These are phyloP conservation scores for Linnemannia zychae DNA, from an alignment of 192 early-diverging fungal genomes.

Conservation along the genomic window DNA sequence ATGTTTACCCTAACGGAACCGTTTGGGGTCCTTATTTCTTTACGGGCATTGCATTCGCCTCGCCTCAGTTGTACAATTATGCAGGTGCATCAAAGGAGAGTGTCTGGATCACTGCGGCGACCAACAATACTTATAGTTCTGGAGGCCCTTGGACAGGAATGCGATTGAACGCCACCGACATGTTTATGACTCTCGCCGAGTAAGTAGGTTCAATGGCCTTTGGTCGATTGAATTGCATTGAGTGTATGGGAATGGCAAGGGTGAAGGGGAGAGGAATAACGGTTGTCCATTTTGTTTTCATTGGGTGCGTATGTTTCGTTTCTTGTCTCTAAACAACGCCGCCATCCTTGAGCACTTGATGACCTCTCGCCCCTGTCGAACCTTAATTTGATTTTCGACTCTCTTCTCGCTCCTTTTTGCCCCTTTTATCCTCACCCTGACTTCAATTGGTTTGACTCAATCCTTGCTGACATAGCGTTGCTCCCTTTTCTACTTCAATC, in stretches of 20 bases:
- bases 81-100: conserved; percentile 26
- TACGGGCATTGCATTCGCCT: conserved; percentile 9
- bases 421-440: neutral
- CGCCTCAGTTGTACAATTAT: conserved; percentile 19
- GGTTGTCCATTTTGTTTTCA: neutral
- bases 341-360: neutral
- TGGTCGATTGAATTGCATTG: neutral
- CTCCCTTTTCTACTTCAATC: neutral
- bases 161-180: conserved; percentile 30
- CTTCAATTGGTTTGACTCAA: neutral
- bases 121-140: conserved; percentile 16
- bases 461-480: neutral
- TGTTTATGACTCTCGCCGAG: conserved; percentile 11
- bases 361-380: neutral
- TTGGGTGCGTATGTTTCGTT: neutral
- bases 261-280: neutral
- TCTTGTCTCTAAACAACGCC: no score
- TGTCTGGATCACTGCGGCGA: conserved; percentile 27
- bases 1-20: conserved; percentile 32
- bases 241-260: neutral
- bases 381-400: conserved; percentile 17
- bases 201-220: conserved; percentile 4
- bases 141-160: conserved; percentile 25
- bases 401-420: neutral
- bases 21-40: conserved; percentile 6